These are phyloP conservation scores for Pleurotus eryngii DNA, from an alignment of 768 basidiomycete genomes.

Conservation along the genomic window DNA sequence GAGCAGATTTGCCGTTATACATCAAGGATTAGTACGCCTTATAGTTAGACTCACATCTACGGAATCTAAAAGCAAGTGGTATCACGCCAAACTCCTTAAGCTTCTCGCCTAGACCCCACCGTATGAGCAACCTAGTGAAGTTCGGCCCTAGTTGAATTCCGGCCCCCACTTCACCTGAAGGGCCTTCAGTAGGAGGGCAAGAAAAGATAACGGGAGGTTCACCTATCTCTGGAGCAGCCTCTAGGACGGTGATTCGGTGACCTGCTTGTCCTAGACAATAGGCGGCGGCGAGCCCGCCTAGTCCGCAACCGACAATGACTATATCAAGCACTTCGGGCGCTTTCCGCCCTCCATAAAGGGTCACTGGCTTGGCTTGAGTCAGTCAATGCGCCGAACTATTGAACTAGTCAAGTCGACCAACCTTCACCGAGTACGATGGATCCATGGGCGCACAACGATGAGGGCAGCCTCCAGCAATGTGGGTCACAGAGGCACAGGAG, in stretches of 20 bases:
- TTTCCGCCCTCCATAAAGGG: constrained; percentile 7
- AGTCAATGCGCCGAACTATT: not conserved
- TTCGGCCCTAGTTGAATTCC: constrained; percentile 48
- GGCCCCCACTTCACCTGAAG: constrained; percentile 40
- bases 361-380: not conserved
- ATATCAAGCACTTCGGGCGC: constrained; percentile 18
- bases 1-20: not conserved
- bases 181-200: not conserved
- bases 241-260: constrained; percentile 47
- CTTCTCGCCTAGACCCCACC: constrained; percentile 47
- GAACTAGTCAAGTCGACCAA: not conserved
- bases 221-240: constrained; percentile 31
- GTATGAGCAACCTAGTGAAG: constrained; percentile 40
- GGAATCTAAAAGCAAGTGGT: constrained; percentile 36
- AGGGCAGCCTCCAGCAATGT: too few relatives aligned
- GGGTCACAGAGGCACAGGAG: too few relatives aligned
- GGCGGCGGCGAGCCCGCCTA: constrained; percentile 47
- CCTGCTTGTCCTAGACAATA: constrained; percentile 42
- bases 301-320: constrained; percentile 47
- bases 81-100: constrained; percentile 34
- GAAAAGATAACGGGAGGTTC: not conserved
- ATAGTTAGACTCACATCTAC: constrained; percentile 32
- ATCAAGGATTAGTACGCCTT: not conserved
- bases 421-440: not conserved
- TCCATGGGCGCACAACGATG: not conserved